phyloP scores from a whole-genome alignment of 371 early-diverging fungal species.

The Apophysomyces variabilis region DNA sequence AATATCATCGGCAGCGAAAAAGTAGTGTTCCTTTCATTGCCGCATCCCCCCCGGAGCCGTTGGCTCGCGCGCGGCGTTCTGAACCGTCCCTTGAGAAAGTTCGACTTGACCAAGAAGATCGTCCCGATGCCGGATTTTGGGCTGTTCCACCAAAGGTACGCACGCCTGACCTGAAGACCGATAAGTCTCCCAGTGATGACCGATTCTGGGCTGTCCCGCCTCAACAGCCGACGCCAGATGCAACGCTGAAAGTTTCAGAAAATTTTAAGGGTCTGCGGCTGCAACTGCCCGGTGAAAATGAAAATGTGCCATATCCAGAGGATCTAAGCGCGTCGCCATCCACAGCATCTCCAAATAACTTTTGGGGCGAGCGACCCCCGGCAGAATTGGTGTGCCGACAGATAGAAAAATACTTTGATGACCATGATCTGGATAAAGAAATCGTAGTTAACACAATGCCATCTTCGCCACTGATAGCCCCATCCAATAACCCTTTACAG shows the following conservation, averaged over 20 bases:
- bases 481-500: neutral
- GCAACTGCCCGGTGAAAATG: neutral
- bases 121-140: conserved; percentile 23
- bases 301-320: conserved; percentile 1
- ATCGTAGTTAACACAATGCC: conserved; percentile 50
- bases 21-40: conserved; percentile 17
- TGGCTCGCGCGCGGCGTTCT: conserved; percentile 13
- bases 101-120: conserved; percentile 15
- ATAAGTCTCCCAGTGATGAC: conserved; percentile 10
- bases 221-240: conserved; percentile 1
- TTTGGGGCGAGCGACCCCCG: conserved; percentile 79
- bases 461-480: conserved; percentile 13
- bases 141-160: conserved; percentile 33
- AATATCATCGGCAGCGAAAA: conserved; percentile 17
- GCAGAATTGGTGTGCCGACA: conserved; percentile 73
- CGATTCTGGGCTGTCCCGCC: conserved; percentile 33
- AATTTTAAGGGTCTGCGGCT: conserved; percentile 1
- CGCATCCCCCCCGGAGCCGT: neutral
- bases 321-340: neutral
- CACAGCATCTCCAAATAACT: conserved; percentile 18
- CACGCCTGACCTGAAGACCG: conserved; percentile 9
- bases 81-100: conserved; percentile 9
- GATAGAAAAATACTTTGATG: conserved; percentile 74
- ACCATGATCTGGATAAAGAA: conserved; percentile 76
- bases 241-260: neutral